A percentile compares a stretch with the other conserved stretches of the same genome.
phyloP scores from a whole-genome alignment of 345 rosid genomes.

The Salix dunnii region DNA sequence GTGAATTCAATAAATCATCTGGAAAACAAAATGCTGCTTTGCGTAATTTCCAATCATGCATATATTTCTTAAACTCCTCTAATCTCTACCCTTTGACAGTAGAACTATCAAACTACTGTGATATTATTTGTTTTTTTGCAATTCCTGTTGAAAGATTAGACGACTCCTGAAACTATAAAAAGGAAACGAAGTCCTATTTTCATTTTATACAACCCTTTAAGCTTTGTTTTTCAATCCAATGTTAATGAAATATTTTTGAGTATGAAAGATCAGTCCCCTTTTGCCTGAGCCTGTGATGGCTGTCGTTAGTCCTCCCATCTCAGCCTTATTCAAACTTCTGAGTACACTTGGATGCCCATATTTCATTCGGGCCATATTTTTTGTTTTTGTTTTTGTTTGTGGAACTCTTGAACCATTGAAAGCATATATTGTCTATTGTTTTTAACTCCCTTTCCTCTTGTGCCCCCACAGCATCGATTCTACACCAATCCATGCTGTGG shows the following conservation, averaged over 20 bases:
- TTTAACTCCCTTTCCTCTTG: not conserved
- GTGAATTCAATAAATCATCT: not conserved
- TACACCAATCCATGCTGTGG: not conserved
- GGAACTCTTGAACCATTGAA: not conserved
- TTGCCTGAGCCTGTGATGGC: not conserved
- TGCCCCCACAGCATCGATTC: not conserved
- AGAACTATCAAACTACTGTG: not conserved
- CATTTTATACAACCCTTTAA: not conserved
- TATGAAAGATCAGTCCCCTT: not conserved
- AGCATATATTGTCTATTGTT: not conserved
- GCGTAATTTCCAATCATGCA: not conserved
- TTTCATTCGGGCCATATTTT: not conserved
- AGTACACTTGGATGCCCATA: not conserved
- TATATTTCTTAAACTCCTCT: not conserved
- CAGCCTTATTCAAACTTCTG: not conserved
- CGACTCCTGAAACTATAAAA: not conserved
- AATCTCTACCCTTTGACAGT: not conserved
- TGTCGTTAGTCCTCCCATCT: not conserved
- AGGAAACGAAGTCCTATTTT: not conserved
- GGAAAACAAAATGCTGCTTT: not conserved
- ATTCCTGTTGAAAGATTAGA: not conserved
- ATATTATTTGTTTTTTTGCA: not conserved
- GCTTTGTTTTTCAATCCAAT: not conserved
- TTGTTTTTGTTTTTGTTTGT: not conserved
- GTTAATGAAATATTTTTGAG: not conserved